A percentile compares a stretch with the other conserved stretches of the same genome.
Conservation (phyloP, 1,284 basidiomycete species). For the Rhodotorula sp. region DNA sequence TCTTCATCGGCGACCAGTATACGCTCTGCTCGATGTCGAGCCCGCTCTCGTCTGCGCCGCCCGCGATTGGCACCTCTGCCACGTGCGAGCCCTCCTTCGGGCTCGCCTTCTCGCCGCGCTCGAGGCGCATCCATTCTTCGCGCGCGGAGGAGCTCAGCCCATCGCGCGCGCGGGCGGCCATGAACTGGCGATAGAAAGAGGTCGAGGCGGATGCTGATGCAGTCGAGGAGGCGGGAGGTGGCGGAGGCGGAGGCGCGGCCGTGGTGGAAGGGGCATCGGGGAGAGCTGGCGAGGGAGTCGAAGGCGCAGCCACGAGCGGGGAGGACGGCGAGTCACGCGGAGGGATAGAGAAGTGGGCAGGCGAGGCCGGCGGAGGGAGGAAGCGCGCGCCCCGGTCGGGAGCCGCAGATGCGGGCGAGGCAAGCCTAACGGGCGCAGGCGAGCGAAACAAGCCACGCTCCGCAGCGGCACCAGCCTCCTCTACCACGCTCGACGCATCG, state of each 20-base stretch:
- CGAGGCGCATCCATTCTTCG: conserved; percentile 19
- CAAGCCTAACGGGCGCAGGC: not conserved
- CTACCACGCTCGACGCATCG: not conserved
- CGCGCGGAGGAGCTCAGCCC: conserved; percentile 9
- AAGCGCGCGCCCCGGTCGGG: not conserved
- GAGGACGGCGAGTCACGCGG: too few relatives aligned
- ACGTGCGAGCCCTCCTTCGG: not conserved
- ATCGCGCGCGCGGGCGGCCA: conserved; percentile 13
- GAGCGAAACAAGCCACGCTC: not conserved
- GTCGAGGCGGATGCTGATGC: not conserved
- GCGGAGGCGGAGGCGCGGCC: not conserved
- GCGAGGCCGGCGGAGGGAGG: not conserved
- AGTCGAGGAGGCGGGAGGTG: not conserved
- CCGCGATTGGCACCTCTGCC: not conserved
- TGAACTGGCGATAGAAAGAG: conserved; percentile 36
- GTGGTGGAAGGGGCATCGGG: not conserved
- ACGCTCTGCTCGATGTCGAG: conserved; percentile 6
- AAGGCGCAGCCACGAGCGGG: too few relatives aligned
- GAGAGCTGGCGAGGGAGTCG: too few relatives aligned
- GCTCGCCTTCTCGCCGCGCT: conserved; percentile 28
- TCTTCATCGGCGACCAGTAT: conserved; percentile 20
- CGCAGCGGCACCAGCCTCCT: too few relatives aligned
- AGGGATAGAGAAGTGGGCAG: not conserved
- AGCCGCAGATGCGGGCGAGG: not conserved
- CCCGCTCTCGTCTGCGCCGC: not conserved